Evolutionary conservation across 306 rosid species (phyloP).

Genomic region (Medicago ruthenica): DNA sequence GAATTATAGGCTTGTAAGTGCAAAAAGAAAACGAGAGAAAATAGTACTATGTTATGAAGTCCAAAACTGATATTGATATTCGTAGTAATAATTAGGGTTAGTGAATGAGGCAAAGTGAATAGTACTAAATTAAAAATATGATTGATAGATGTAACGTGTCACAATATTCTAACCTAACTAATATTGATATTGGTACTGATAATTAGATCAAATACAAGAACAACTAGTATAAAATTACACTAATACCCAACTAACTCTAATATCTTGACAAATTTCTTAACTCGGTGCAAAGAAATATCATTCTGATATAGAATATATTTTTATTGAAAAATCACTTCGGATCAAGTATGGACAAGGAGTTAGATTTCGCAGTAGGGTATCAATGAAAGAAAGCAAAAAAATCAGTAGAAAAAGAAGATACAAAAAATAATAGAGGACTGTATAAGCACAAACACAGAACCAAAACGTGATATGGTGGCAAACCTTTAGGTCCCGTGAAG

Average conservation of each 20-base stretch:
- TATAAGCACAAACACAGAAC: slow-evolving; percentile 7
- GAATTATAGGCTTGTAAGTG: background rate
- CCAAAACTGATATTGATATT: slow-evolving; percentile 16
- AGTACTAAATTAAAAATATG: slow-evolving; percentile 18
- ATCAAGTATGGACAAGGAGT: slow-evolving; percentile 19
- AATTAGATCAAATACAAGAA: slow-evolving; percentile 25
- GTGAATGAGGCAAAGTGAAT: background rate
- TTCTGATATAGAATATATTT: slow-evolving; percentile 7
- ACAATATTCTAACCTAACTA: background rate
- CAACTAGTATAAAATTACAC: slow-evolving; percentile 6
- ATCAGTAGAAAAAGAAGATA: background rate
- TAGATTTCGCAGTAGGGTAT: slow-evolving; percentile 15
- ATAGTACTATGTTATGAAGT: background rate
- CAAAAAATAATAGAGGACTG: slow-evolving; percentile 29
- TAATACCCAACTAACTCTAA: background rate
- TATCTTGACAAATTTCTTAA: slow-evolving; percentile 22
- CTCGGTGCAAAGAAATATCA: slow-evolving; percentile 14
- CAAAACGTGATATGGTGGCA: slow-evolving; percentile 31
- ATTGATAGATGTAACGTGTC: background rate
- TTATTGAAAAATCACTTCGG: background rate
- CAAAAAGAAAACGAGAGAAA: slow-evolving; percentile 21
- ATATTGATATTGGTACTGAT: background rate
- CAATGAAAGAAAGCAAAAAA: background rate
- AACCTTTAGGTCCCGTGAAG: slow-evolving; percentile 93
- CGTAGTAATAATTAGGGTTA: slow-evolving; percentile 2